These are phyloP conservation scores for Hypoxylon rickii DNA, from an alignment of 495 filamentous ascomycete species.

Conservation along the genomic window DNA sequence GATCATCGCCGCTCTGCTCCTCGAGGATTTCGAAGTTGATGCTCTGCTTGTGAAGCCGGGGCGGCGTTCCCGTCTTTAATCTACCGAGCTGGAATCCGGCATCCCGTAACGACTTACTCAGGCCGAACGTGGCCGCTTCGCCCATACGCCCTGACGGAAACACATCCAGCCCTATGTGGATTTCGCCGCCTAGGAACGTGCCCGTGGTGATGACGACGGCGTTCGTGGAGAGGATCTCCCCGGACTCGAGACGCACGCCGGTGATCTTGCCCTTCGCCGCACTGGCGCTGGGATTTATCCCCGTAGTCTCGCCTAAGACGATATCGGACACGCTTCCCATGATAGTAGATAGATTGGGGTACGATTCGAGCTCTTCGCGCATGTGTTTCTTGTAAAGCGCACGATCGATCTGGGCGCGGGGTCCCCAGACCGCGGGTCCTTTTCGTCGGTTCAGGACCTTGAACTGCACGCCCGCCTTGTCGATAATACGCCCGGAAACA, in stretches of 20 bases:
- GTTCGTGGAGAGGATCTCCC: slow-evolving; percentile 78
- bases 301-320: slow-evolving; percentile 62
- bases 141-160: slow-evolving; percentile 91
- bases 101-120: slow-evolving; percentile 87
- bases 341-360: slow-evolving; percentile 76
- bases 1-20: slow-evolving; percentile 78
- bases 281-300: slow-evolving; percentile 48
- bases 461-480: slow-evolving; percentile 94
- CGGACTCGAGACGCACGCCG: slow-evolving; percentile 86
- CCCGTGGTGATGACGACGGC: slow-evolving; percentile 94
- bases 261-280: slow-evolving; percentile 71
- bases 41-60: slow-evolving; percentile 77
- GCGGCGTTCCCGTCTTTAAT: slow-evolving; percentile 94
- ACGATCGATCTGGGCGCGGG: slow-evolving; percentile 93
- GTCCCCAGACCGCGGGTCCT: slow-evolving; percentile 96
- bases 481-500: slow-evolving; percentile 83
- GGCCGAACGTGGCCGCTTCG: slow-evolving; percentile 89
- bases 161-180: slow-evolving; percentile 86
- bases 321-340: slow-evolving; percentile 93
- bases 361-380: slow-evolving; percentile 80
- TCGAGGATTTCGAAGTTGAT: slow-evolving; percentile 79
- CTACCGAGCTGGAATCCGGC: slow-evolving; percentile 91
- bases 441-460: slow-evolving; percentile 84
- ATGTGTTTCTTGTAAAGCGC: slow-evolving; percentile 89
- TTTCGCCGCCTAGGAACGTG: slow-evolving; percentile 94